Conservation (phyloP, 495 filamentous ascomycete species). For the Aspergillus coremiiformis region DNA sequence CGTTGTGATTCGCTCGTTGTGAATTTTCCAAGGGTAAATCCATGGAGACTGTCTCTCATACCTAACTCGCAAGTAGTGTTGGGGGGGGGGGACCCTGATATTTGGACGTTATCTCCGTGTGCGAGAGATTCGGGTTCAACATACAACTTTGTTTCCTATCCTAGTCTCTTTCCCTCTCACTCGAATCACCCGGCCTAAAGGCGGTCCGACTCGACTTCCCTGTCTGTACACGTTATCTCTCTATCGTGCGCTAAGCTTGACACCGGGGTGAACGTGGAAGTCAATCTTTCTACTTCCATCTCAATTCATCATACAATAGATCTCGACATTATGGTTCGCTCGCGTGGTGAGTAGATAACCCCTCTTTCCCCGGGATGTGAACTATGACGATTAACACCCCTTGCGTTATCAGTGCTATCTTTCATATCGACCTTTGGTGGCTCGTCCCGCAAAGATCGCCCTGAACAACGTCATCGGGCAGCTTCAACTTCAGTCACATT, state of each 20-base stretch:
- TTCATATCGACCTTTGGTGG: slow-evolving; percentile 56
- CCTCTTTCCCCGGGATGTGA: not conserved
- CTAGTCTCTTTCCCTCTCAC: slow-evolving; percentile 2
- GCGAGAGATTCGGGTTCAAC: slow-evolving; percentile 13
- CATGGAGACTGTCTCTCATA: slow-evolving; percentile 12
- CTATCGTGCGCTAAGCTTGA: not conserved
- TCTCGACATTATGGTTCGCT: slow-evolving; percentile 33
- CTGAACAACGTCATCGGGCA: slow-evolving; percentile 24
- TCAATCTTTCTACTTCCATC: slow-evolving; percentile 8
- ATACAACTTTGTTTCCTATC: slow-evolving; percentile 1
- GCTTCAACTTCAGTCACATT: slow-evolving; percentile 19
- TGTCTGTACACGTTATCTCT: not conserved
- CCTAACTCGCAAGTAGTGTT: slow-evolving; percentile 8
- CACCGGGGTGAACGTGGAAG: not conserved
- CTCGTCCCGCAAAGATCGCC: slow-evolving; percentile 26
- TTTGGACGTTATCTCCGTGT: slow-evolving; percentile 12
- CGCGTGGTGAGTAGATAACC: slow-evolving; percentile 33
- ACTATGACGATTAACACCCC: slow-evolving; percentile 13
- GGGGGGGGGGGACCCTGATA: slow-evolving; percentile 15
- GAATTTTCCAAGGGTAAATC: slow-evolving; percentile 1
- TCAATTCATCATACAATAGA: slow-evolving; percentile 4
- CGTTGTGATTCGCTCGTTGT: slow-evolving; percentile 6
- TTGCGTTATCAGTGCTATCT: slow-evolving; percentile 49
- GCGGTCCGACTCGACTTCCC: not conserved
- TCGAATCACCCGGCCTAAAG: not conserved